Percentiles rank a stretch among this genome's conserved stretches.
Evolutionary conservation across 805 yeast species (phyloP).

Genomic region (Priceomyces fermenticarens): DNA sequence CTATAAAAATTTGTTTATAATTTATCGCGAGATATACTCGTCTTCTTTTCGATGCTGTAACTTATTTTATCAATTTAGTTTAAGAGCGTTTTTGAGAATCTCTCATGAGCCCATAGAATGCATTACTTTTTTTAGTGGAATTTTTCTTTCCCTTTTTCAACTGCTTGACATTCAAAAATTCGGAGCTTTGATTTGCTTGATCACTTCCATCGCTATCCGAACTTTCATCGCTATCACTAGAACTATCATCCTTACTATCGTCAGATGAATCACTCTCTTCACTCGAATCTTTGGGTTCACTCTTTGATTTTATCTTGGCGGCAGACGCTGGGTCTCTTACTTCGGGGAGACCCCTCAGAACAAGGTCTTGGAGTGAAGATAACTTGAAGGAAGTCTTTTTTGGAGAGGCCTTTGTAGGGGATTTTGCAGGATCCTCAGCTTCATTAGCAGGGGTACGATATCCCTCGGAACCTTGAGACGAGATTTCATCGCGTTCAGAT

Average conservation of each 20-base stretch:
- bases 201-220: slow-evolving; percentile 8
- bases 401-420: background rate
- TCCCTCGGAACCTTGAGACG: slow-evolving; percentile 6
- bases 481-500: background rate
- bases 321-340: slow-evolving; percentile 44
- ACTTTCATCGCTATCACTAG: slow-evolving; percentile 13
- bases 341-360: slow-evolving; percentile 65
- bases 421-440: background rate
- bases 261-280: slow-evolving; percentile 7
- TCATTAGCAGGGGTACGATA: slow-evolving; percentile 2
- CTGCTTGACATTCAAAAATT: slow-evolving; percentile 25
- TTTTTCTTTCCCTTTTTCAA: slow-evolving; percentile 11
- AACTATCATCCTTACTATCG: slow-evolving; percentile 8
- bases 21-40: slow-evolving; percentile 18
- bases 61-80: background rate
- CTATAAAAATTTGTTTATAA: too few species aligned
- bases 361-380: slow-evolving; percentile 54
- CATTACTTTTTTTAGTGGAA: slow-evolving; percentile 18
- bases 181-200: background rate
- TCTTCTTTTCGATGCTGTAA: slow-evolving; percentile 6
- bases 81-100: slow-evolving; percentile 17
- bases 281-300: background rate
- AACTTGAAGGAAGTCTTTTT: slow-evolving; percentile 34
- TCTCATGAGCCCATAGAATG: slow-evolving; percentile 29
- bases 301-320: background rate